Conservation (phyloP, 2,329 filamentous ascomycete species). For the Fusarium xyrophilum region DNA sequence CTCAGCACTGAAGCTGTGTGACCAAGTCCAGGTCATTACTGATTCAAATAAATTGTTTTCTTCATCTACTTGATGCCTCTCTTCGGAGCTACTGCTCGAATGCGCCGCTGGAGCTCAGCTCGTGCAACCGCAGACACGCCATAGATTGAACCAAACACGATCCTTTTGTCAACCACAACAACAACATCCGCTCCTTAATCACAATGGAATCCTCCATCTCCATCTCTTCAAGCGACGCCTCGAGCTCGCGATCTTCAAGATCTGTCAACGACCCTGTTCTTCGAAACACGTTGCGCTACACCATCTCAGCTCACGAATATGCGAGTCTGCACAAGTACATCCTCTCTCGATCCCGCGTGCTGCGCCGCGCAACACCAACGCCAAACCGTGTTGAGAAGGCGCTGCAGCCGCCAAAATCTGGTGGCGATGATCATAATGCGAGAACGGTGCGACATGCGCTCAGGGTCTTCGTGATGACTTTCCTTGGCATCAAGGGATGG, state of each 20-base stretch:
- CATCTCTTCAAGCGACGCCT: constrained; percentile 32
- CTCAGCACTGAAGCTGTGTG: constrained; percentile 15
- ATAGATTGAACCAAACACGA: constrained; percentile 11
- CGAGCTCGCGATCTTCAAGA: constrained; percentile 32
- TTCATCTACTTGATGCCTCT: constrained; percentile 34
- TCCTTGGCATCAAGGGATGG: constrained; percentile 68
- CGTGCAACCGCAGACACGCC: constrained; percentile 30
- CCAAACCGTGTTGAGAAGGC: constrained; percentile 60
- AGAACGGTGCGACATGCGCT: constrained; percentile 74
- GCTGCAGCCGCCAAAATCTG: constrained; percentile 44
- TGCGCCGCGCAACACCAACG: constrained; percentile 62
- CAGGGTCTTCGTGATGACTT: constrained; percentile 72
- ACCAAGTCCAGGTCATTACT: not conserved
- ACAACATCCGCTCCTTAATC: constrained; percentile 7
- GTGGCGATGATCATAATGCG: constrained; percentile 71
- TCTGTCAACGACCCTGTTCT: constrained; percentile 69
- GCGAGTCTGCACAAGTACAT: constrained; percentile 83
- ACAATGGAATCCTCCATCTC: constrained; percentile 34
- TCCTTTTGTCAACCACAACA: constrained; percentile 8
- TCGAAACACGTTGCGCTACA: constrained; percentile 86
- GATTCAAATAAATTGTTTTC: not conserved
- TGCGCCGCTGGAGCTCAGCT: constrained; percentile 40
- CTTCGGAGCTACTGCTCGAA: constrained; percentile 28
- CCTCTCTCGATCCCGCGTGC: constrained; percentile 70
- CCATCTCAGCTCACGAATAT: constrained; percentile 85